phyloP scores from a whole-genome alignment of 1,284 basidiomycete genomes.

The Schizopora paradoxa region DNA sequence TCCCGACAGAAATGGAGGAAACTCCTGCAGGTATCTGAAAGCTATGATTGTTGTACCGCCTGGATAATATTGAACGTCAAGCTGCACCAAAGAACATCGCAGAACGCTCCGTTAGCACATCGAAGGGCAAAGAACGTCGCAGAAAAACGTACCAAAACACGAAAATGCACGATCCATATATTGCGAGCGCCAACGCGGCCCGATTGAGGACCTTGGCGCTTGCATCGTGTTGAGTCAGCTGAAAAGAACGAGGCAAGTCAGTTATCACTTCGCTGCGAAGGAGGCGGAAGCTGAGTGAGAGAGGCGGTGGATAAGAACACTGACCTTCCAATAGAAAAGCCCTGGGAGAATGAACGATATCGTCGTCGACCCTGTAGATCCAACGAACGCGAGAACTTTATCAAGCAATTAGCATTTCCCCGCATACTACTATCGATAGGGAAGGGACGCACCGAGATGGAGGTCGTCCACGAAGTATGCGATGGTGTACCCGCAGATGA shows the following conservation, averaged over 20 bases:
- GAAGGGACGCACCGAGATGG: conserved; percentile 60
- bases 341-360: conserved; percentile 98
- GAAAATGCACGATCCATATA: conserved; percentile 81
- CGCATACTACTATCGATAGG: not conserved
- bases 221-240: conserved; percentile 70
- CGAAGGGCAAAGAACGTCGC: not conserved
- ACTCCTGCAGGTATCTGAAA: too few species aligned
- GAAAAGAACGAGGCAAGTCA: conserved; percentile 26
- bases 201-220: conserved; percentile 50
- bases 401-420: conserved; percentile 3
- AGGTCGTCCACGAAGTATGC: conserved; percentile 83
- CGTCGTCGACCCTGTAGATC: conserved; percentile 93
- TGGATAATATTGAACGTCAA: conserved; percentile 74
- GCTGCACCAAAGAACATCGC: conserved; percentile 33
- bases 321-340: conserved; percentile 76
- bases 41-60: conserved; percentile 38
- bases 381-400: conserved; percentile 90
- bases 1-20: too few species aligned
- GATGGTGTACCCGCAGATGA: conserved; percentile 67
- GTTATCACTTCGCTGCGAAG: not conserved
- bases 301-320: conserved; percentile 17
- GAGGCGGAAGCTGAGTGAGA: not conserved
- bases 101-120: too few species aligned
- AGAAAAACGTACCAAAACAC: conserved; percentile 70
- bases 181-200: conserved; percentile 60